These are phyloP conservation scores for Pyrenula aspistea DNA, from an alignment of 495 filamentous ascomycete species.

Conservation along the genomic window DNA sequence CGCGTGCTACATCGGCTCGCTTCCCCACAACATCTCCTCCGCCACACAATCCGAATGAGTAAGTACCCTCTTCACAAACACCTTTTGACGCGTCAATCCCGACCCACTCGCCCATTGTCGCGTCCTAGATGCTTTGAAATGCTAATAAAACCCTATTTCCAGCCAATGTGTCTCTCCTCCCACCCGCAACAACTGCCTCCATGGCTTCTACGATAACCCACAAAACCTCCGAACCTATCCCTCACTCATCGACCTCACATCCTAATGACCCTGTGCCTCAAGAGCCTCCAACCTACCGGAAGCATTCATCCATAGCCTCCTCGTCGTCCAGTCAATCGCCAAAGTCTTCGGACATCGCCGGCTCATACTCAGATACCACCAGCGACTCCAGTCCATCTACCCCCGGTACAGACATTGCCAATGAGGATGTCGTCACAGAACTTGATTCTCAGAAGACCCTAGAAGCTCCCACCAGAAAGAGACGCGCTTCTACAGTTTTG, in stretches of 20 bases:
- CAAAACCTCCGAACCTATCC: conserved; percentile 20
- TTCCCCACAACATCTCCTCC: not conserved
- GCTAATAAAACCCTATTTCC: no score
- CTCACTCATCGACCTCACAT: conserved; percentile 38
- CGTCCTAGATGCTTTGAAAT: no score
- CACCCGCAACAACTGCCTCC: conserved; percentile 16
- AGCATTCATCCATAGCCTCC: conserved; percentile 22
- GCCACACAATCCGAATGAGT: not conserved
- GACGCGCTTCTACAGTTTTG: conserved; percentile 70
- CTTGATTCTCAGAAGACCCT: conserved; percentile 15
- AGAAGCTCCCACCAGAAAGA: conserved; percentile 26
- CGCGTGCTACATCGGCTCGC: not conserved
- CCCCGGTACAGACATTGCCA: conserved; percentile 36
- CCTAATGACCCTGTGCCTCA: conserved; percentile 45
- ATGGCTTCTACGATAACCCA: conserved; percentile 15
- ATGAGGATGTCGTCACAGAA: conserved; percentile 32
- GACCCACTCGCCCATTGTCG: not conserved
- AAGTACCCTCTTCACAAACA: not conserved
- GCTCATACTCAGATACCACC: conserved; percentile 4
- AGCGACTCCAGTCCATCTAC: conserved; percentile 37
- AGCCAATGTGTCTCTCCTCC: conserved; percentile 25
- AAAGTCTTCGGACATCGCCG: conserved; percentile 19
- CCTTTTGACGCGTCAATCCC: not conserved
- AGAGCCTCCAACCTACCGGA: conserved; percentile 31
- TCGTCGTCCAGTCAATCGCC: conserved; percentile 4